phyloP scores from a whole-genome alignment of 495 filamentous ascomycete species.

The Articulospora tetracladia region DNA sequence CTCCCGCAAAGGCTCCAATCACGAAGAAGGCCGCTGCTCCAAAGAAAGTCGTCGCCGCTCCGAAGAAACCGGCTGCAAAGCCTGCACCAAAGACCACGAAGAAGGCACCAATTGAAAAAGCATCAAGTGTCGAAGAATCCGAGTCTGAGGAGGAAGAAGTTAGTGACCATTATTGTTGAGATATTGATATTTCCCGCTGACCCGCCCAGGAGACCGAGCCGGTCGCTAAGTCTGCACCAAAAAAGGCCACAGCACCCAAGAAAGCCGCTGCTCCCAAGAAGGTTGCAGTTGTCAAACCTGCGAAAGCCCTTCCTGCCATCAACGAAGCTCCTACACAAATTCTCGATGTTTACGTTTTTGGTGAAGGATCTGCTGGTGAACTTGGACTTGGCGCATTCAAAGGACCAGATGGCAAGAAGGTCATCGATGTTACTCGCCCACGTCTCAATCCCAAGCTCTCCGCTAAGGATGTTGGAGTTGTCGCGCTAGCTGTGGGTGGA shows the following conservation, averaged over 20 bases:
- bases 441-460: conserved; percentile 43
- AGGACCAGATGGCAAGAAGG: conserved; percentile 29
- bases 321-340: conserved; percentile 36
- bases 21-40: conserved; percentile 5
- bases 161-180: neutral
- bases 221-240: conserved; percentile 5
- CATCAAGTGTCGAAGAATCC: conserved; percentile 7
- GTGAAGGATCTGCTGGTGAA: conserved; percentile 50
- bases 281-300: conserved; percentile 10
- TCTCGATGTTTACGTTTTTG: conserved; percentile 49
- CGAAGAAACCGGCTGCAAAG: conserved; percentile 15
- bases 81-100: conserved; percentile 23
- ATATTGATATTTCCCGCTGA: neutral
- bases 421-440: conserved; percentile 53
- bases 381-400: conserved; percentile 39
- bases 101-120: conserved; percentile 12
- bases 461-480: conserved; percentile 56
- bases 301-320: conserved; percentile 25
- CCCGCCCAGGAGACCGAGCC: conserved; percentile 1
- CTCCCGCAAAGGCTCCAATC: conserved; percentile 16
- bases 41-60: conserved; percentile 13
- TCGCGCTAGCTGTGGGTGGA: conserved; percentile 59
- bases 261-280: conserved; percentile 4
- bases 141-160: neutral
- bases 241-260: conserved; percentile 11